These are phyloP conservation scores for Leccinum olivaceopallidum DNA, from an alignment of 768 basidiomycete species.

Conservation along the genomic window DNA sequence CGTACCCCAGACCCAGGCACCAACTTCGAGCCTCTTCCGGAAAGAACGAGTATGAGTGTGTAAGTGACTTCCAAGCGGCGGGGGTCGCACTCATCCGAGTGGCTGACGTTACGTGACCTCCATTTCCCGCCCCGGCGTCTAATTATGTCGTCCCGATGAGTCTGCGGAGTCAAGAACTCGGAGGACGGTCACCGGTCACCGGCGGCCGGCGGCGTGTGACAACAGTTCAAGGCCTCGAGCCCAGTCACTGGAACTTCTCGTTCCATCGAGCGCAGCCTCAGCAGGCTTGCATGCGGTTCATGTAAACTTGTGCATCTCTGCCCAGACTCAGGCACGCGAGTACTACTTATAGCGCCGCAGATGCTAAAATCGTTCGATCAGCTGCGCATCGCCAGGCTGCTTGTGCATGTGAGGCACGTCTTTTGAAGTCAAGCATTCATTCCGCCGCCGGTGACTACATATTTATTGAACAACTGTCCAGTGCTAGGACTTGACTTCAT, in stretches of 20 bases:
- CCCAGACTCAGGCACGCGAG: not conserved
- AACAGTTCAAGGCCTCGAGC: too few species aligned
- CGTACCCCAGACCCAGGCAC: not conserved
- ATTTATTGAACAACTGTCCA: not conserved
- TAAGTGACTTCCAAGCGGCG: not conserved
- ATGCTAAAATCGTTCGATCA: too few species aligned
- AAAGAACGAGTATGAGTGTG: not conserved
- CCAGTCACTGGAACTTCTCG: not conserved
- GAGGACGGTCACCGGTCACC: not conserved
- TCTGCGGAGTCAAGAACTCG: too few species aligned
- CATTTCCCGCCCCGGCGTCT: not conserved
- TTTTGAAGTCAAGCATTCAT: not conserved
- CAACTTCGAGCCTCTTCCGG: not conserved
- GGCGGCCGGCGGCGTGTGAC: not conserved
- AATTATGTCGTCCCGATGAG: not conserved
- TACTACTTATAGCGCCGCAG: not conserved
- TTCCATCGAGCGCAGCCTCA: not conserved
- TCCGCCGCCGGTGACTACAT: not conserved
- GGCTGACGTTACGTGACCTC: not conserved
- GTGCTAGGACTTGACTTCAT: not conserved
- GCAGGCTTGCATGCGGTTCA: not conserved
- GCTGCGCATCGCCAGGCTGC: too few species aligned
- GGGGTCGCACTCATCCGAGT: not conserved
- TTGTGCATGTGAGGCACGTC: not conserved
- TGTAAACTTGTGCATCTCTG: not conserved